These are phyloP conservation scores for Apiotrichum domesticum DNA, from an alignment of 1,284 basidiomycete species.

Conservation along the genomic window DNA sequence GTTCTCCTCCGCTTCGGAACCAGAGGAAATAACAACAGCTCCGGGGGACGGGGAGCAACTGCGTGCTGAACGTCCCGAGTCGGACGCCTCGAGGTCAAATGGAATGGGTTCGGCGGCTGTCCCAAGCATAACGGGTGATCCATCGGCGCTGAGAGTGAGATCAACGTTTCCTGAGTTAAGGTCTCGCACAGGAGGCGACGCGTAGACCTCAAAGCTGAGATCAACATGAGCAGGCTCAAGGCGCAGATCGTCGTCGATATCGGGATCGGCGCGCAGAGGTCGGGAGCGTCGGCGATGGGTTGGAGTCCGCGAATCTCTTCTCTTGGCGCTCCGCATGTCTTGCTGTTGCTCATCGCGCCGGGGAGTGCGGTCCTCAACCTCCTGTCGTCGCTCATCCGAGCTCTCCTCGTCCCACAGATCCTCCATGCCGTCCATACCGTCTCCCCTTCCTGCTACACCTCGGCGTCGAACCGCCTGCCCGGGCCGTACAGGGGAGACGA, in stretches of 20 bases:
- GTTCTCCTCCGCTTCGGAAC: slow-evolving; percentile 31
- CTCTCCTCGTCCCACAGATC: slow-evolving; percentile 11
- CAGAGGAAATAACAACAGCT: slow-evolving; percentile 17
- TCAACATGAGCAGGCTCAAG: background rate
- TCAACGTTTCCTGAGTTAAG: too few relatives aligned
- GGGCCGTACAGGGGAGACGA: slow-evolving; percentile 26
- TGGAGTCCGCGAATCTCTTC: too few relatives aligned
- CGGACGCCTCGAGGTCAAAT: slow-evolving; percentile 5
- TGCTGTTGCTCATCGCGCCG: too few relatives aligned
- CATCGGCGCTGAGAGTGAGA: too few relatives aligned
- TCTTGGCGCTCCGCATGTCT: too few relatives aligned
- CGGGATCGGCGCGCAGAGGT: background rate
- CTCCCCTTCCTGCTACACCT: slow-evolving; percentile 6
- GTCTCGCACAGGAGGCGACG: too few relatives aligned
- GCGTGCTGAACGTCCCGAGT: background rate
- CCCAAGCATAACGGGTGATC: background rate
- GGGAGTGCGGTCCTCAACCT: background rate
- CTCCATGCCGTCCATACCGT: slow-evolving; percentile 13
- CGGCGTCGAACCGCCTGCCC: slow-evolving; percentile 33
- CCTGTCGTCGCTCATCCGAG: background rate
- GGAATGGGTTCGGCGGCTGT: background rate
- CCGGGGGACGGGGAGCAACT: background rate
- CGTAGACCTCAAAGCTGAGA: too few relatives aligned
- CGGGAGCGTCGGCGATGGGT: background rate
- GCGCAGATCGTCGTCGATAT: background rate